Conservation (phyloP, 73 alveolate species). For the Paramecium sonneborni region DNA sequence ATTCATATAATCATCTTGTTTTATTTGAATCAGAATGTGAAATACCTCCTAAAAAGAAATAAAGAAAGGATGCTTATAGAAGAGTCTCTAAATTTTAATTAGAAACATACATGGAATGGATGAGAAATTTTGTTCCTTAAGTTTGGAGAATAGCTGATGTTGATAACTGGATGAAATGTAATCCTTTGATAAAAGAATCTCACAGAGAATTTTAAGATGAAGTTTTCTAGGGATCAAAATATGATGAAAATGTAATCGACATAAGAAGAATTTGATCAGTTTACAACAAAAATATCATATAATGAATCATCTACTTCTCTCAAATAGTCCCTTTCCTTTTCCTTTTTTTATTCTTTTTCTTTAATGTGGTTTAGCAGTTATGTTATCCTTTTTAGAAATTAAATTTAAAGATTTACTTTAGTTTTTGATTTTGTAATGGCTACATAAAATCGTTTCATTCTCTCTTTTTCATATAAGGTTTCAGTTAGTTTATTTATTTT, state of each 20-base stretch:
- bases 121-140: constrained; percentile 10
- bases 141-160: constrained; percentile 26
- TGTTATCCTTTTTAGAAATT: not conserved
- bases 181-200: constrained; percentile 2
- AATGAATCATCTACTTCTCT: not conserved
- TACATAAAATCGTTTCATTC: constrained; percentile 34
- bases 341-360: constrained; percentile 16
- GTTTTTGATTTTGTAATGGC: constrained; percentile 34
- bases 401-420: not conserved
- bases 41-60: not conserved
- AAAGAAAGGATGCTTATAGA: not conserved
- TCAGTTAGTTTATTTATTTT: not conserved
- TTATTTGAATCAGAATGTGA: not conserved
- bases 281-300: not conserved
- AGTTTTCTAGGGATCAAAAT: not conserved
- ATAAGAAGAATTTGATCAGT: constrained; percentile 16
- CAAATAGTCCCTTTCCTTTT: not conserved
- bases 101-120: constrained; percentile 20
- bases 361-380: constrained; percentile 12
- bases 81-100: not conserved
- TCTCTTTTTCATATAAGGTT: not conserved
- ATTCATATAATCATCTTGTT: constrained; percentile 25
- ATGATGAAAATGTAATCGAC: not conserved
- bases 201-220: not conserved
- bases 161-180: constrained; percentile 11